Evolutionary conservation across 108 stramenopile species (phyloP), one percentile per base, ranked within the genome.

Genomic region (Cyclotella atomus): DNA sequence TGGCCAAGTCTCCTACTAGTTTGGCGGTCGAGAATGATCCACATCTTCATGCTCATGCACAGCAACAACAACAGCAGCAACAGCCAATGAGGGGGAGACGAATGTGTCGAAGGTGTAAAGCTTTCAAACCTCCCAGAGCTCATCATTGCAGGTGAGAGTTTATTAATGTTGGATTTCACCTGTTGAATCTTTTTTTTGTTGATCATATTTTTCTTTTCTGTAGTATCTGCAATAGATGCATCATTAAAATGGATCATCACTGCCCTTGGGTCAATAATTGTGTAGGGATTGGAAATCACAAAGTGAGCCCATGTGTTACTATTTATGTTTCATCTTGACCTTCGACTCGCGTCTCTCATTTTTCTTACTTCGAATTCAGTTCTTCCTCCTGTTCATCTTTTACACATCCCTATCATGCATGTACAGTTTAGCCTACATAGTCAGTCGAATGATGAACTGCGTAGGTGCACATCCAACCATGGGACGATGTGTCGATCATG

Each of bases 191-290:
- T 17, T 20, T 54, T 70, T 73, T 64, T 73, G 41, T 83, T 23
- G 44, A 3, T 27, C n/a, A 10, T 20, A 54, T 16, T 28, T 43
- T 55, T 46, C 50, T 28, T 65, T 28, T 65, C 25, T 36, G 24
- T 57, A 88, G 87, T 66, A 84, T 96, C n/a, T 96, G 95, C 83
- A 80, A 83, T 28, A 71, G 96, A 59, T 96, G 96, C 71, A 90
- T 96, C 33, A 87, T 96, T 64, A 94, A 96, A 80, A 94, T 96
- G 93, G 96, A 96, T 73, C 96, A 91, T 88, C 88, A 92, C 70
- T 98, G 97, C 83, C 96, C 97, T 21, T 97, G 98, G 98, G 96
- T 98, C 38, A 99, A 99, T 87, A 99, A 99, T 84, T 98, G 98
- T 84, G 96, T 99, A 19, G 99, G 97, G 46, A 91, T 97, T 61